Percentiles rank a stretch among this genome's conserved stretches.
phyloP scores from a whole-genome alignment of 2,329 filamentous ascomycete species.

The Penicillium sp. region DNA sequence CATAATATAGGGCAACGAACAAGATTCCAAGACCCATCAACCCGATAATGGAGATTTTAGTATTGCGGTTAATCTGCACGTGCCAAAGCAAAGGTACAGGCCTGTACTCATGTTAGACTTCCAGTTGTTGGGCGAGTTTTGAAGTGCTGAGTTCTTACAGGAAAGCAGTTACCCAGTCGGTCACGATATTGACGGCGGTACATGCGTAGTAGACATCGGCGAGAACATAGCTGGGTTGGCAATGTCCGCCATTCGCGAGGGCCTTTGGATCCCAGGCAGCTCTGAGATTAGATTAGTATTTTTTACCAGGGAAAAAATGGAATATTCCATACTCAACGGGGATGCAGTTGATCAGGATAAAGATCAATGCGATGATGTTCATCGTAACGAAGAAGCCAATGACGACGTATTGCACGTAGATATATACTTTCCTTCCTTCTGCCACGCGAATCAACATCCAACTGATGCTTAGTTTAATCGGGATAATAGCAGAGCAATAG shows the following conservation, averaged over 20 bases:
- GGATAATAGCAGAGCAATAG: slow-evolving; percentile 31
- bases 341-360: slow-evolving; percentile 29
- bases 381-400: slow-evolving; percentile 24
- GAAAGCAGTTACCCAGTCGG: slow-evolving; percentile 29
- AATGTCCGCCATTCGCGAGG: slow-evolving; percentile 24
- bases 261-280: slow-evolving; percentile 24
- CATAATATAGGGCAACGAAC: slow-evolving; percentile 39
- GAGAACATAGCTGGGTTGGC: slow-evolving; percentile 25
- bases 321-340: slow-evolving; percentile 26
- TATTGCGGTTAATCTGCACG: slow-evolving; percentile 49
- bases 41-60: slow-evolving; percentile 51
- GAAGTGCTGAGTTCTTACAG: slow-evolving; percentile 12
- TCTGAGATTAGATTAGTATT: slow-evolving; percentile 7
- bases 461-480: slow-evolving; percentile 32
- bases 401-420: slow-evolving; percentile 25
- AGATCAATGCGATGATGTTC: slow-evolving; percentile 29
- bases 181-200: slow-evolving; percentile 31
- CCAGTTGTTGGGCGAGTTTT: slow-evolving; percentile 25
- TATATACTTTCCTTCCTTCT: slow-evolving; percentile 25
- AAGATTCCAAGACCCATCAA: slow-evolving; percentile 51
- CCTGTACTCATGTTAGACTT: slow-evolving; percentile 37
- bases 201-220: slow-evolving; percentile 30
- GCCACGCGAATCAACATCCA: slow-evolving; percentile 32
- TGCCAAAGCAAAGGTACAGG: slow-evolving; percentile 47
- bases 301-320: no score